Base-by-base conservation (phyloP, 129 eudicot species). In the Sambucus nigra region DNA sequence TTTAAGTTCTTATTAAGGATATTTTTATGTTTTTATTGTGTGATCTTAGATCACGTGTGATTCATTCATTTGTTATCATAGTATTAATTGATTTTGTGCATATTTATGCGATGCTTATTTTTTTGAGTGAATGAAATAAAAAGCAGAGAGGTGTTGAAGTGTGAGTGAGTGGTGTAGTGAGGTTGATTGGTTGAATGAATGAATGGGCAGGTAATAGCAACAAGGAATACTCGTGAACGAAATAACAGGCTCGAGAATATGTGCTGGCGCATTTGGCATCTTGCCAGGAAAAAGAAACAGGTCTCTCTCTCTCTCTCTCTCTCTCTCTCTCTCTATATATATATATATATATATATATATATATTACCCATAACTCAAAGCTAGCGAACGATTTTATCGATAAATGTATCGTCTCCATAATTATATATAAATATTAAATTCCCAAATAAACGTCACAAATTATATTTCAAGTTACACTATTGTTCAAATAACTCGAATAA, bases 181-280 rank as follows among this genome's bases (percentile, higher is more conserved):
- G 20, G 53, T 55, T 61, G 27, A 17, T 4, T 12, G 38, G 10
- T 2, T 20, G 17, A 21, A 41, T 41, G 65, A n/a, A 56, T 47
- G 44, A 23, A 51, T 47, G 52, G 47, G 58, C 82, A 84, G 94
- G 82, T 80, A 22, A 73, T 77, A 48, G 95, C 95, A 49, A 85
- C 95, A 40, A 80, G 95, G 79, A 85, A 85, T 65, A 74, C 80
- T 56, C 86, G 66, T 44, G 83, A 78, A 51, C 69, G 89, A 56
- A 80, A 76, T 66, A 77, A 77, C 65, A 80, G 95, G 67, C 95
- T 85, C 4, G 89, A 85, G 86, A 85, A 85, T 69, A 85, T 85
- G 89, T 80, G 89, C 71, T 85, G 89, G 95, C 80, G 89, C 20
- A 80, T 85, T 63, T 85, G 95, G 95, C 94, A 85, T 74, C 88